Evolutionary conservation across 257 asterid genomes (phyloP), one percentile per base, ranked within the genome.

Genomic region (Nyctanthes arbortristis): DNA sequence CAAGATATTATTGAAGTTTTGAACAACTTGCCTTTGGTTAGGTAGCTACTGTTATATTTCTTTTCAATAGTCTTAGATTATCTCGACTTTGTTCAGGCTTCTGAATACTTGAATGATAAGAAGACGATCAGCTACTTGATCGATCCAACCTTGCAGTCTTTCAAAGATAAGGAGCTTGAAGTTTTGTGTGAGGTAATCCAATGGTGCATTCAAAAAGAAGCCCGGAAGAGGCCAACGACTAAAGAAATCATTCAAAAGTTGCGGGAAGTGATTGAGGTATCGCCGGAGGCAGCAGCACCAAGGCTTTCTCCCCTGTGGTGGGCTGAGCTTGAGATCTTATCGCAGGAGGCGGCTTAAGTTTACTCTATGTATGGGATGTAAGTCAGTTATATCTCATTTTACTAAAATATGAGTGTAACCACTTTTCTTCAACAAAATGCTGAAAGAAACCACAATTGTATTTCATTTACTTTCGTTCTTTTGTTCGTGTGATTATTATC

Each of bases 311-410:
- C 99, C 3, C 93, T 94, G 36, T 91, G 99, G 99, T 94, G 99
- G 99, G 99, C 99, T 43, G 97, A 91, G 79, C 99, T 94, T 14
- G 99, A 94, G 86, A 89, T 94, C 74, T 71, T 91, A 69, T 89
- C 97, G 0, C 77, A 93, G 0, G 97, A 94, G 73, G 89, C 93
- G 0, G 75, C 93, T 77, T 94, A 83, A 84, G 54, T 60, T 28
- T 25, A 37, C 69, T 33, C 2, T 40, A 20, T 33, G 7, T 58
- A 52, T 22, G 10, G 16, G 59, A 25, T 52, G n/a, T 10, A 52
- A 20, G 30, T 52, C 59, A 8, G 24, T 20, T 52, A 52, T 10
- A 52, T 52, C 16, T 52, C 59, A 52, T 52, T 9, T 52, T 52
- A 24, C 30, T 49, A n/a, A 20, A 10, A 20, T 49, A 49, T 4